These are phyloP conservation scores for Fraxinus greggii DNA, from an alignment of 305 asterid genomes.

Conservation along the genomic window DNA sequence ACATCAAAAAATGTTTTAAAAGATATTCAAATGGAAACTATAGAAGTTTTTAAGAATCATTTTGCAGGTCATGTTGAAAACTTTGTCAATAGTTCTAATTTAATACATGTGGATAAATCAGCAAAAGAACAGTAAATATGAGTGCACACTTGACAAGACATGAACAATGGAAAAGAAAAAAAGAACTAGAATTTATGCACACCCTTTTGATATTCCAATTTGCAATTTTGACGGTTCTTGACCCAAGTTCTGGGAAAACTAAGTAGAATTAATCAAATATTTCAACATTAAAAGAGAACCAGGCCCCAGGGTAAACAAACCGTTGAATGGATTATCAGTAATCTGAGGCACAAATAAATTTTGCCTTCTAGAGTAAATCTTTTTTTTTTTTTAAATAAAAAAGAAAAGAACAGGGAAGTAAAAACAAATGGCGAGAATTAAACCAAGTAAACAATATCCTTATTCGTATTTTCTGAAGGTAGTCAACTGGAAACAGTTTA, in stretches of 20 bases:
- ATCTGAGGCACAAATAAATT: neutral
- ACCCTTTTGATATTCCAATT: neutral
- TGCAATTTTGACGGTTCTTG: neutral
- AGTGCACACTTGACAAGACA: neutral
- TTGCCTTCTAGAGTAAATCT: neutral
- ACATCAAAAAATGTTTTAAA: slow-evolving; percentile 18
- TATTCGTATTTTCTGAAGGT: neutral
- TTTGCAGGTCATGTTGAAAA: neutral
- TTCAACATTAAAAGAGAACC: neutral
- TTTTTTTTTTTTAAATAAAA: neutral
- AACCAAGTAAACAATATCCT: neutral
- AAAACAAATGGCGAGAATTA: neutral
- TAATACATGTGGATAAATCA: neutral
- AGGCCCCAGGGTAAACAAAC: neutral
- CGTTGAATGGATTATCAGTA: neutral
- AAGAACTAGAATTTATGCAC: neutral
- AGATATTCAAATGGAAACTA: neutral
- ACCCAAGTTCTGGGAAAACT: neutral
- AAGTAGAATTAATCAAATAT: neutral
- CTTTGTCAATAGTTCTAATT: neutral
- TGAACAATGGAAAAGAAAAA: neutral
- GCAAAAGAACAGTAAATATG: neutral
- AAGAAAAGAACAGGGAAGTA: neutral
- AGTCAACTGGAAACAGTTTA: neutral
- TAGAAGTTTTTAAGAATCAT: neutral